Base-by-base conservation (phyloP, 2,329 filamentous ascomycete genomes). In the Dactylellina leptospora region DNA sequence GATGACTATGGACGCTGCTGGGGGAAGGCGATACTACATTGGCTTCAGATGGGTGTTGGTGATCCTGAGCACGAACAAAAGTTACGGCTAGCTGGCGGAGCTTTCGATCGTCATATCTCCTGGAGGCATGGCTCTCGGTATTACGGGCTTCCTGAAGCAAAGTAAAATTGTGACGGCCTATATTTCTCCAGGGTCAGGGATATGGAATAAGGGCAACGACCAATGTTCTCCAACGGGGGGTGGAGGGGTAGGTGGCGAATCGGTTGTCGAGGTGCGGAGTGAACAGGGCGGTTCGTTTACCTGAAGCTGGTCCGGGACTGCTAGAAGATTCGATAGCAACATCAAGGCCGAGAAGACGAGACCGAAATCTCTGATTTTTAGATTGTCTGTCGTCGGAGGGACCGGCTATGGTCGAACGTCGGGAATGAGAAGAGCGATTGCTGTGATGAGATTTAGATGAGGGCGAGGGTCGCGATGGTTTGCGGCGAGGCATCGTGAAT, bases 81-180 rank as follows among this genome's bases (percentile, higher is more conserved):
- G 58, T 47, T 44, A 71, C 63, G 6, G 58, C 51, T 22, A 63
- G 40, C 23, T 71, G 42, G 8, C 58, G 51, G 20, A 71, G 66
- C 16, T 71, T 71, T 23, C 58, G 58, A 33, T 71, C 66, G 38
- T 62, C 51, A 25, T 71, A 58, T 40, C 58, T 42, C 40, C 33
- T 40, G 27, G 25, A 71, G n/a, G 33, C 44, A 13, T 44, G 33
- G 13, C 79, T 81, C 76, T 84, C 84, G 10, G 85, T 86, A 75
- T 85, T 86, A 20, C 82, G 82, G 33, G 85, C 86, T 78, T 87
- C 86, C 74, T 88, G 84, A 74, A 82, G 81, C 78, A 88, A 81
- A 0, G 83, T 60, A 53, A 33, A 62, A 33, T 33, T 47, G n/a
- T 27, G 58, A 5, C 54, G 58, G 58, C 66, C 66, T 71, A 71